Conservation (phyloP, 2,329 filamentous ascomycete genomes). For the Aureobasidium pullulans region DNA sequence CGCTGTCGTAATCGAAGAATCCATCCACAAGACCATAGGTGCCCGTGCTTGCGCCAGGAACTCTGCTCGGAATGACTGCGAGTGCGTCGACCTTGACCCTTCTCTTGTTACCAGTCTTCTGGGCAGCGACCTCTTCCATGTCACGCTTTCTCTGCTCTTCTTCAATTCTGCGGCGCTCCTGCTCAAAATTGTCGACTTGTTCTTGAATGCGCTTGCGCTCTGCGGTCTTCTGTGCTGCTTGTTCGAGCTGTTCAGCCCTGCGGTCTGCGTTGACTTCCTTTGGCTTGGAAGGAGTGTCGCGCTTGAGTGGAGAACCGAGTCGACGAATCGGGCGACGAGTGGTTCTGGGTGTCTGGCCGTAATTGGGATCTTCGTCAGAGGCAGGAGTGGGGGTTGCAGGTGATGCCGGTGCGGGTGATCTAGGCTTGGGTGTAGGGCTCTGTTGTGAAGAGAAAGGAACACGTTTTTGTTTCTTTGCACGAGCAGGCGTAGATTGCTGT, state of each 20-base stretch:
- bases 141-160: not conserved
- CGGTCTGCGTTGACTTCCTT: constrained; percentile 11
- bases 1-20: constrained; percentile 16
- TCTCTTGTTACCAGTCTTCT: constrained; percentile 14
- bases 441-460: not conserved
- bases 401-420: not conserved
- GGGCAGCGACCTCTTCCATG: not conserved
- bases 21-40: constrained; percentile 16
- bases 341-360: not conserved
- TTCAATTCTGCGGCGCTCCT: not conserved
- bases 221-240: not conserved
- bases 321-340: not conserved
- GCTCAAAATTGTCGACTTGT: constrained; percentile 6
- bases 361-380: not conserved
- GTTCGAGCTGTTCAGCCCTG: constrained; percentile 1
- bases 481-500: not conserved
- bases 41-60: constrained; percentile 14
- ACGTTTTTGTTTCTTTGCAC: not conserved
- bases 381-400: not conserved
- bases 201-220: constrained; percentile 13
- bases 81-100: constrained; percentile 17
- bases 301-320: not conserved
- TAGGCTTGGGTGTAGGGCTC: constrained; percentile 1
- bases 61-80: constrained; percentile 15
- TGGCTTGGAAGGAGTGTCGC: constrained; percentile 9